Base-by-base conservation (phyloP, 108 stramenopile species). In the Skeletonema menzelii region DNA sequence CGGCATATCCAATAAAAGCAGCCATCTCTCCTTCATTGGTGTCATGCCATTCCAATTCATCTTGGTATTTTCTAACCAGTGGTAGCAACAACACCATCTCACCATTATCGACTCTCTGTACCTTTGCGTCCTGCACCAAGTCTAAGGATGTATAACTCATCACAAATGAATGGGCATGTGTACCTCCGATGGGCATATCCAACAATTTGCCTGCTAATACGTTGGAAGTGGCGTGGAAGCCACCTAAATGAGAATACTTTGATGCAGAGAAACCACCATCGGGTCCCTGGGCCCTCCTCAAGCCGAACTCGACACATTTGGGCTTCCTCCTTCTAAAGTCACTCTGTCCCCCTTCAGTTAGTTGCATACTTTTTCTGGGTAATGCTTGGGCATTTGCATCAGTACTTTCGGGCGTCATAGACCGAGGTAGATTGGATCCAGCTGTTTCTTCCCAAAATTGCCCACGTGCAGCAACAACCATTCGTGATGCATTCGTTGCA, bases 91-190 rank as follows among this genome's bases (percentile, higher is more conserved):
- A 15, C 28, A 77, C 85, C 42, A 65, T 70, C 40, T 77, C 76
- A 46, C 69, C 75, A 40, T 63, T 60, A 17, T 76, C 69, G 19
- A 64, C 67, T 46, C 81, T 69, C 37, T 76, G 67, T 40, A 91
- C 62, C 59, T 73, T 82, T 49, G 83, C 65, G 8, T 69, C 44
- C 12, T 71, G 28, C 0, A 96, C 92, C 56, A 96, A 93, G 13
- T 88, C 86, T 60, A 95, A 59, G 13, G 84, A 79, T 0, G 76
- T 69, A 72, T 95, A 98, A 40, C 90, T 64, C 83, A 92, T 88
- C n/a, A 99, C 97, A 80, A 91, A 99, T 13, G 97, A 80, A 78
- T 99, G 99, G 7, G 98, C 98, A 74, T 98, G 97, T 1, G 99
- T 99, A 13, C 99, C 99, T 47, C 76, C 82, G 35, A 98, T 82